These are phyloP conservation scores for Hymenoscyphus fructigenus DNA, from an alignment of 2,329 filamentous ascomycete species.

Conservation along the genomic window DNA sequence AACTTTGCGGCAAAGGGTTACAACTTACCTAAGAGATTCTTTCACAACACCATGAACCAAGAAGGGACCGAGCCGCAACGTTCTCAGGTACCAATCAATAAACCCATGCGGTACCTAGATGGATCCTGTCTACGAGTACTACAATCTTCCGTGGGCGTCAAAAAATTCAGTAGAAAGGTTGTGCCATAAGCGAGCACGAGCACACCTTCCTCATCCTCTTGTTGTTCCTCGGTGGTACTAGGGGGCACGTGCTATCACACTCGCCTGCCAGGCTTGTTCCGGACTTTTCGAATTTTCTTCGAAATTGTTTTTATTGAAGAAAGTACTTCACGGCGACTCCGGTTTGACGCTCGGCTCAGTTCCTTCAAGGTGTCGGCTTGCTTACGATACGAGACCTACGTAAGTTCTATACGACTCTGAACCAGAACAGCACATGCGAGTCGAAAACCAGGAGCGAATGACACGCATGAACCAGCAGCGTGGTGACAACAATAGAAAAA, in stretches of 20 bases:
- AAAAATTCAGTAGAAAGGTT: background rate
- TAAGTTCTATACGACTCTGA: background rate
- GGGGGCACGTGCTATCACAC: background rate
- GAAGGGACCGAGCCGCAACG: background rate
- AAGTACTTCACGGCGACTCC: background rate
- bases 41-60: background rate
- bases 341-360: background rate
- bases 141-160: background rate
- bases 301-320: background rate
- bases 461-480: slow-evolving; percentile 10
- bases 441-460: background rate
- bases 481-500: slow-evolving; percentile 8
- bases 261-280: background rate
- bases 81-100: background rate
- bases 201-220: slow-evolving; percentile 3
- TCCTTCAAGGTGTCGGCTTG: background rate
- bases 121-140: background rate
- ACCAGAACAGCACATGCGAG: background rate
- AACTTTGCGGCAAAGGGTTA: background rate
- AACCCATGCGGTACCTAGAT: background rate
- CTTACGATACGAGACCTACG: background rate
- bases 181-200: background rate
- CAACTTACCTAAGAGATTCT: background rate
- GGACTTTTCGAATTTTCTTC: too few relatives aligned
- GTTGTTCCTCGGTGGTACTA: background rate